Base-by-base conservation (phyloP, 164 flowering plant genomes). In the Houttuynia cordata region DNA sequence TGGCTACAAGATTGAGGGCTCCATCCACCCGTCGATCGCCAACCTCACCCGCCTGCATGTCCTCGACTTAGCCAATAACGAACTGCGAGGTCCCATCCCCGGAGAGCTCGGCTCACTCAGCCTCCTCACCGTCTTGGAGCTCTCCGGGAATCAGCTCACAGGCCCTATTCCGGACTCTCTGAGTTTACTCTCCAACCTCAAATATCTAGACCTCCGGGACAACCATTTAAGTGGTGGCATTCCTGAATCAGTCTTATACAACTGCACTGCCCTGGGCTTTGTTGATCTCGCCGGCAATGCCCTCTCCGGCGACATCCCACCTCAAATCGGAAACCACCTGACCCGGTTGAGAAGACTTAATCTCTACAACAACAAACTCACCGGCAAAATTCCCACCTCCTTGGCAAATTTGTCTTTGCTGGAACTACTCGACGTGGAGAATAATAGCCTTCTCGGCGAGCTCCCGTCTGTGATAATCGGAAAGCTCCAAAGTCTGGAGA, bases 261-360 rank as follows among this genome's bases (percentile, higher is more conserved):
- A 83, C 71, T 79, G 83, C 75, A 70, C 80, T 45, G 10, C 4
- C 0, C 60, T 83, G 42, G 0, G 9, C 17, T 73, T 70, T 61
- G 19, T 79, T 20, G 88, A 83, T 67, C 68, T 83, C 53, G 74
- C 85, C 34, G 13, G n/a, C 15, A 83, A 83, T 63, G 23, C 21
- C 0, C 8, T 41, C 45, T 41, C 45, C 45, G 45, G 45, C 45
- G 45, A 41, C 8, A 41, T 41, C 45, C 45, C 45, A 41, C 45
- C 45, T 41, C 45, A 8, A 41, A 41, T 41, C 45, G 45, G 45
- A 8, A 9, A 41, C 45, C 13, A 41, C 45, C 45, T 41, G 10
- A 13, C 45, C 45, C 8, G 13, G 10, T 13, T 41, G 45, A 41
- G 10, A 8, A 9, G 0, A 8, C 45, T 41, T 41, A 13, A 41